Percentiles rank a stretch among this genome's conserved stretches.
Conservation (phyloP, 352 stramenopile genomes). For the Pythium insidiosum region DNA sequence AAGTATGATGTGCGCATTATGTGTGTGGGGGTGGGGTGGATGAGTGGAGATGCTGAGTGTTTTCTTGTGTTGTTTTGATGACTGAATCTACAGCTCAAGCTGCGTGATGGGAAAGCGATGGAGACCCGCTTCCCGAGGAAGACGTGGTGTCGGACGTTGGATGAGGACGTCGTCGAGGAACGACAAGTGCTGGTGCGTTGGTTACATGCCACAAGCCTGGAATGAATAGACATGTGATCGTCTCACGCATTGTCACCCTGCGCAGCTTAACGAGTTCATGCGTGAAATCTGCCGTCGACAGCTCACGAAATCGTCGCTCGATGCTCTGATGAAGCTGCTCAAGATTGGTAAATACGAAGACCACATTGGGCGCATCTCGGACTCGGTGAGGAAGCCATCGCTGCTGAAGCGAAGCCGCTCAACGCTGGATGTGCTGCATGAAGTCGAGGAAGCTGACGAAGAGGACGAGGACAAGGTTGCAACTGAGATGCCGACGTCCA, state of each 20-base stretch:
- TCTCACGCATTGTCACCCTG: too few species aligned
- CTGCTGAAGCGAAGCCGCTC: conserved; percentile 11
- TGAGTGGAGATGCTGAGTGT: too few species aligned
- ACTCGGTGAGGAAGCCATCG: conserved; percentile 3
- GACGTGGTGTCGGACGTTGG: conserved; percentile 40
- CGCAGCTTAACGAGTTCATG: conserved; percentile 70
- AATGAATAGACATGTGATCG: too few species aligned
- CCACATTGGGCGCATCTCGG: conserved; percentile 15
- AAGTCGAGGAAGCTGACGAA: conserved; percentile 12
- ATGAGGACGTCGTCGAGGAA: conserved; percentile 49
- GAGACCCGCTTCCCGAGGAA: conserved; percentile 35
- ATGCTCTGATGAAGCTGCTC: conserved; percentile 48
- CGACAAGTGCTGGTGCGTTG: conserved; percentile 57
- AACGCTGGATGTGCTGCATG: conserved; percentile 12
- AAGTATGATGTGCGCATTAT: conserved; percentile 2
- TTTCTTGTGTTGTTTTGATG: neutral
- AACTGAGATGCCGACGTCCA: neutral
- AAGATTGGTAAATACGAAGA: conserved; percentile 47
- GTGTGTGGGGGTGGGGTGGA: neutral
- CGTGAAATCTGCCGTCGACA: conserved; percentile 31
- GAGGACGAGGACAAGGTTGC: conserved; percentile 8
- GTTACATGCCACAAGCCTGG: too few species aligned
- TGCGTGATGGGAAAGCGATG: conserved; percentile 15
- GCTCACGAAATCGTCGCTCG: conserved; percentile 29
- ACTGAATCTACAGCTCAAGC: conserved; percentile 18